Percentiles rank a stretch among this genome's conserved stretches.
These are phyloP conservation scores for Paracoccidioides lutzii DNA, from an alignment of 2,329 filamentous ascomycete genomes.

Conservation along the genomic window DNA sequence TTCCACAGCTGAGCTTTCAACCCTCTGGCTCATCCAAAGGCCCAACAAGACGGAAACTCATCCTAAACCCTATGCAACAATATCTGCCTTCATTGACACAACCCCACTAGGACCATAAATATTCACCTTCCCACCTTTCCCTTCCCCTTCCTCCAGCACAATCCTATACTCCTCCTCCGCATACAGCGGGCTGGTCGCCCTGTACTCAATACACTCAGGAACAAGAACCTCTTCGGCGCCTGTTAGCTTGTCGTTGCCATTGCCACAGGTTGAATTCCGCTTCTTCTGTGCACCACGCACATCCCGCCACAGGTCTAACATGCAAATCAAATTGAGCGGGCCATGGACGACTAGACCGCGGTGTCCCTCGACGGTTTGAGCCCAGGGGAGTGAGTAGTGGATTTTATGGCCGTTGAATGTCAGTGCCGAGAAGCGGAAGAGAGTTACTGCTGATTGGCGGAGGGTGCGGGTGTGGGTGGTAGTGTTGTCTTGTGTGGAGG, in stretches of 20 bases:
- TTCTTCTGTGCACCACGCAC: slow-evolving; percentile 12
- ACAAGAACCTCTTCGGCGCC: slow-evolving; percentile 14
- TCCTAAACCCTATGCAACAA: slow-evolving; percentile 6
- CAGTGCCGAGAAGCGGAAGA: slow-evolving; percentile 34
- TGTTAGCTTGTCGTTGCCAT: slow-evolving; percentile 7
- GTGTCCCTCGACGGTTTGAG: slow-evolving; percentile 32
- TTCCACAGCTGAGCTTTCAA: no score
- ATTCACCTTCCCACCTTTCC: slow-evolving; percentile 18
- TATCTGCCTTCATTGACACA: slow-evolving; percentile 29
- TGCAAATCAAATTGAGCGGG: slow-evolving; percentile 31
- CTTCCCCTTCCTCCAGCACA: slow-evolving; percentile 26
- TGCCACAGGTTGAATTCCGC: slow-evolving; percentile 7
- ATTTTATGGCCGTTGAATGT: slow-evolving; percentile 36
- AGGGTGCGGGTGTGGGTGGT: slow-evolving; percentile 22
- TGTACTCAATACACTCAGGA: slow-evolving; percentile 34
- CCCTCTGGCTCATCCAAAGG: background rate
- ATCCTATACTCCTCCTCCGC: slow-evolving; percentile 36
- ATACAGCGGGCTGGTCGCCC: slow-evolving; percentile 39
- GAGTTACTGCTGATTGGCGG: slow-evolving; percentile 26
- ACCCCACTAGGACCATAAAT: slow-evolving; percentile 22
- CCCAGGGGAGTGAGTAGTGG: slow-evolving; percentile 33
- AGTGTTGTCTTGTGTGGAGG: slow-evolving; percentile 6
- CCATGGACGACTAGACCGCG: slow-evolving; percentile 33
- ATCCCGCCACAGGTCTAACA: slow-evolving; percentile 34
- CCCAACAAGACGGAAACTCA: background rate